A percentile compares a stretch with the other conserved stretches of the same genome.
Evolutionary conservation across 768 basidiomycete genomes (phyloP).

Genomic region (Tricholoma flavovirens): DNA sequence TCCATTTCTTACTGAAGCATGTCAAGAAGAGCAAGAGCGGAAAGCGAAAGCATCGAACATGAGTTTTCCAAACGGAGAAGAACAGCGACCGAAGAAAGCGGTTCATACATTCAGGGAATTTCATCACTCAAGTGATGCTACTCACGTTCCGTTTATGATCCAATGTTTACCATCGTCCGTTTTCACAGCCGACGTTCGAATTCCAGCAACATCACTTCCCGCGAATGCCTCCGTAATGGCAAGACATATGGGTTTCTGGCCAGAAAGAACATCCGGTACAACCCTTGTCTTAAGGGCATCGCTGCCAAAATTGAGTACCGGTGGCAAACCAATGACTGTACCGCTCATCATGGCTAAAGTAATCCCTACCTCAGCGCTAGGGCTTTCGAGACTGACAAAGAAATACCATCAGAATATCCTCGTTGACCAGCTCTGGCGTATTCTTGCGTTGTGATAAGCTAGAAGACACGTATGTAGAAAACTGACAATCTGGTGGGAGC

Average conservation of each 20-base stretch:
- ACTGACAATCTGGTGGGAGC: background rate
- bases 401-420: constrained; percentile 72
- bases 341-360: constrained; percentile 55
- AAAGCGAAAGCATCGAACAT: background rate
- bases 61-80: constrained; percentile 1
- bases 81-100: constrained; percentile 4
- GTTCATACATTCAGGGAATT: background rate
- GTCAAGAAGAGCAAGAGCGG: background rate
- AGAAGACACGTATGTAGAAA: constrained; percentile 1
- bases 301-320: constrained; percentile 77
- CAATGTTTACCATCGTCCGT: constrained; percentile 76
- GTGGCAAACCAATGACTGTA: constrained; percentile 79
- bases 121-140: constrained; percentile 8
- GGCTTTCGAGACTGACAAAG: background rate
- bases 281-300: constrained; percentile 49
- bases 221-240: constrained; percentile 90
- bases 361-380: background rate
- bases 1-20: constrained; percentile 68
- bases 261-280: constrained; percentile 60
- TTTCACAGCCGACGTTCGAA: constrained; percentile 70
- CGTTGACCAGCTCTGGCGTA: constrained; percentile 60
- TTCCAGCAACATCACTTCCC: constrained; percentile 73
- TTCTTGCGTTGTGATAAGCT: constrained; percentile 80
- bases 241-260: constrained; percentile 74
- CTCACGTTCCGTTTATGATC: constrained; percentile 65